These are phyloP conservation scores for Fusarium oligoseptatum DNA, from an alignment of 2,329 filamentous ascomycete species.

Conservation along the genomic window DNA sequence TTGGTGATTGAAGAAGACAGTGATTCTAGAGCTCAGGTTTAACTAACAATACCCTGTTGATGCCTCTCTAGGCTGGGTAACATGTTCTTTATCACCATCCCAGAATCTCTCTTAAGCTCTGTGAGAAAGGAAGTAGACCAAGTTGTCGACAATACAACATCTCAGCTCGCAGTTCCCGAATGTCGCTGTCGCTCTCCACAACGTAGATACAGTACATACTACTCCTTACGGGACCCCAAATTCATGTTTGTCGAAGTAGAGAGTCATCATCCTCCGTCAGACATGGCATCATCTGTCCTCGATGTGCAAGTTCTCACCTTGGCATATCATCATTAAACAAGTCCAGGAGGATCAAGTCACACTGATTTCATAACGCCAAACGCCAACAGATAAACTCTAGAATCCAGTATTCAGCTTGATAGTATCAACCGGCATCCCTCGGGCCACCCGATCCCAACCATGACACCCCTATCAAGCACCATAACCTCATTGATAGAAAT, in stretches of 20 bases:
- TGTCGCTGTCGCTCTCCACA: background rate
- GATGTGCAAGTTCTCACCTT: background rate
- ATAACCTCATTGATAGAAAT: too few relatives aligned
- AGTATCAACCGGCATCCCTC: background rate
- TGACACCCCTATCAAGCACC: background rate
- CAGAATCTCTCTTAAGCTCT: background rate
- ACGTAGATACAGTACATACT: background rate
- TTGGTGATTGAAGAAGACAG: too few relatives aligned
- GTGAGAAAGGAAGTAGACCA: background rate
- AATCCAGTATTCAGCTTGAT: background rate
- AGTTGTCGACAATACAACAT: background rate
- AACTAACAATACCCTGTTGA: background rate
- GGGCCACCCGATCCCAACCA: background rate
- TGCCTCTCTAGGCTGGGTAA: too few relatives aligned
- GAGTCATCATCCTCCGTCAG: background rate
- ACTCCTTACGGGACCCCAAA: background rate
- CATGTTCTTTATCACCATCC: background rate
- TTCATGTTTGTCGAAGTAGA: background rate
- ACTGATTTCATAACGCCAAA: too few relatives aligned
- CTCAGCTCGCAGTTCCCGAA: background rate
- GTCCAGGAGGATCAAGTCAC: too few relatives aligned
- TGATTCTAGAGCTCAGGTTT: background rate
- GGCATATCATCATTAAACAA: background rate
- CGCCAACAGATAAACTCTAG: background rate
- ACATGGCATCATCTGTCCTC: background rate